Evolutionary conservation across 768 basidiomycete genomes (phyloP), one percentile per base, ranked within the genome.

Genomic region (Trametes cinnabarina): DNA sequence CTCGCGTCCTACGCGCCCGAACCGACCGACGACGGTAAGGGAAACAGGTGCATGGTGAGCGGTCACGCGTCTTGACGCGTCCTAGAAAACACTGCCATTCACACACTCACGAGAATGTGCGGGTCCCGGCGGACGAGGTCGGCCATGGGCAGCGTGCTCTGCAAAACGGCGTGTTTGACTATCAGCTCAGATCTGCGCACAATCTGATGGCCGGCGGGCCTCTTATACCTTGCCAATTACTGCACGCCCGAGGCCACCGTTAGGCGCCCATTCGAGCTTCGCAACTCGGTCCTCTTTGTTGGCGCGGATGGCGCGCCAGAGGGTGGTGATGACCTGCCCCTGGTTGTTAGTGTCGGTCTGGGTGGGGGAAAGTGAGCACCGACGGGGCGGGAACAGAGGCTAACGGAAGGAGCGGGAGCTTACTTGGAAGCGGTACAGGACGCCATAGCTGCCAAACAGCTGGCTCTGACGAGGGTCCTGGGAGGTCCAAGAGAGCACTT

Each of bases 281-380:
- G 91, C 91, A 68, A 92, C 86, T 43, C 90, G 86, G 71, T 94
- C 91, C 75, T 92, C 90, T 70, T 88, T 90, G 76, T 87, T 90
- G 57, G 87, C 80, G 49, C 90, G 87, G 66, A 90, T 86, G n/a
- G 87, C 76, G 57, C 88, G 85, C 83, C 83, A 90, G 55, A 93
- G 77, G 20, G 88, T 91, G 22, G 90, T 92, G 53, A 87, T 80
- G 65, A 81, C 87, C 67, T 84, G 81, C 22, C 88, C 90, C 63
- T 74, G 86, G 58, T 77, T 73, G 66, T 72, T 78, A 50, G 83
- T 79, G 30, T 80, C 79, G 42, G 90, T 91, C 90, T 92, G 68
- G n/a, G 66, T 56, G 23, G 40, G 49, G 58, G 58, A 40, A 60
- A 39, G 62, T 69, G 64, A 76, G 71, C 64, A 64, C 56, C 56